Evolutionary conservation across 169 alveolate genomes (phyloP).

Genomic region (Plasmodium chabaudi): DNA sequence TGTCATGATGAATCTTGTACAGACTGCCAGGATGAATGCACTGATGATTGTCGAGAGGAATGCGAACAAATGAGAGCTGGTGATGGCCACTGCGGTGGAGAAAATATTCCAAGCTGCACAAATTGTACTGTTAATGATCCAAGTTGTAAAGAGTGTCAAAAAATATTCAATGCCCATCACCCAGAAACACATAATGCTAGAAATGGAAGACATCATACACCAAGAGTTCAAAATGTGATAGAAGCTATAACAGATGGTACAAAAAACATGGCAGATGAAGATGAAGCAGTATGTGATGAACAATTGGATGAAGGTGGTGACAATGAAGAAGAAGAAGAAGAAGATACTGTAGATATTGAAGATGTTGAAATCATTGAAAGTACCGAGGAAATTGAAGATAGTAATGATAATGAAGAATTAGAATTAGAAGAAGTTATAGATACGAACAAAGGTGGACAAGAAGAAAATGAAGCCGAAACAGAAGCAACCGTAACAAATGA

Average conservation of each 20-base stretch:
- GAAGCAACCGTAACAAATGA: background rate
- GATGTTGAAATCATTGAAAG: background rate
- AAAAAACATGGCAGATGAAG: background rate
- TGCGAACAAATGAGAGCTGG: too few relatives aligned
- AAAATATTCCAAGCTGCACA: too few relatives aligned
- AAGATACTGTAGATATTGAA: background rate
- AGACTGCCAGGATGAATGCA: too few relatives aligned
- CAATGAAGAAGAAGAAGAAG: constrained; percentile 11
- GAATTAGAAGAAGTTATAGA: background rate
- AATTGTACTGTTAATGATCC: background rate
- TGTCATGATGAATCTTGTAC: too few relatives aligned
- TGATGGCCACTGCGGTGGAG: too few relatives aligned
- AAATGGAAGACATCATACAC: background rate
- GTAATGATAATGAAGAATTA: too few relatives aligned
- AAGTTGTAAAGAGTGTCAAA: background rate
- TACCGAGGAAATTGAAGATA: too few relatives aligned
- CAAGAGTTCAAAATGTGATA: background rate
- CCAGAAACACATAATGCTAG: background rate
- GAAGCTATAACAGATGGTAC: background rate
- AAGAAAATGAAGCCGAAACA: background rate
- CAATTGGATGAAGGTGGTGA: background rate
- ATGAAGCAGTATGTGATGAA: background rate
- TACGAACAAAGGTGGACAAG: background rate
- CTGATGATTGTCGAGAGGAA: too few relatives aligned
- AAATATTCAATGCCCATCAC: background rate